Evolutionary conservation across 2,329 filamentous ascomycete genomes (phyloP), one percentile per base, ranked within the genome.

Genomic region (Phoma sp.): DNA sequence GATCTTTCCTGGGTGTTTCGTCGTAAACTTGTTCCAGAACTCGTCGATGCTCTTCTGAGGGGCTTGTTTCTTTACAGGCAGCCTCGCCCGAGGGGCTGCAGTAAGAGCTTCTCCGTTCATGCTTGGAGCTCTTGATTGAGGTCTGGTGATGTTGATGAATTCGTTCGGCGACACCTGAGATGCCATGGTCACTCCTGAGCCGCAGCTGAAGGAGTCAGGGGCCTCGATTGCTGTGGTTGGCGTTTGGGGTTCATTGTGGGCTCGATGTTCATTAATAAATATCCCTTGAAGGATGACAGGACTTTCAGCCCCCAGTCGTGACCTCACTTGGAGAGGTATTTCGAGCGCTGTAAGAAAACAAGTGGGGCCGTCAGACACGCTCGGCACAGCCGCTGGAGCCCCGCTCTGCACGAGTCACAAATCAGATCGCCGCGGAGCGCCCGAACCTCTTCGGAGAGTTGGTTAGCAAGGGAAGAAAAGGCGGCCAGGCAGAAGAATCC

Each of bases 11-110:
- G 89, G 89, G 21, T 82, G 82, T 66, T 87, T 89, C 45, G 87
- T 86, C 67, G 82, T 84, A 65, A 87, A 89, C 55, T 84, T 86
- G 46, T 80, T 75, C 90, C 89, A 93, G 68, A 92, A 92, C 56
- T 88, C 83, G 61, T 90, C 84, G 51, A 93, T 84, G 21, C 79
- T 81, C 53, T 85, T 81, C 70, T 93, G 90, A 0, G 87, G 87
- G 7, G 85, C 76, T 12, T 84, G 78, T 59, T 83, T 80, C 65
- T 81, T 78, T 30, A 64, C 67, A 20, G 61, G 60, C 21, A 66
- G 61, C 14, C 61, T 65, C 12, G 66, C 61, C 12, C 66, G 66
- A 26, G 58, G 53, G 1, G 50, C 51, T 14, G 56, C 42, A 12
- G 39, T 58, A 14, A 56, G 61, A 17, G 60, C 51, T 46, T 73